A percentile compares a stretch with the other conserved stretches of the same genome.
Evolutionary conservation across 768 basidiomycete species (phyloP).

Genomic region (Russula griseocarnosa): DNA sequence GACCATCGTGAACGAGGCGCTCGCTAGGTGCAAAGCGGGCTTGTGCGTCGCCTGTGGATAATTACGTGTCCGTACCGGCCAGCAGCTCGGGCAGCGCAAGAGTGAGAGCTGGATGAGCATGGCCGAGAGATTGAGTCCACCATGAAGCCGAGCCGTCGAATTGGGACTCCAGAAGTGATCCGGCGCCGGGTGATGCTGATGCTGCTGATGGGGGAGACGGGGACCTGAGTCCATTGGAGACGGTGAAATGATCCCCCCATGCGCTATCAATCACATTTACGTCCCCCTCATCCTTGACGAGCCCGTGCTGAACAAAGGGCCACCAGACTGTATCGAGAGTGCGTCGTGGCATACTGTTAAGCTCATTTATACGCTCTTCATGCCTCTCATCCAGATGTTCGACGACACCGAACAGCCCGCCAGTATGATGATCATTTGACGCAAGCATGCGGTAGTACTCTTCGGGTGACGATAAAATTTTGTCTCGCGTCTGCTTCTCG

Average conservation of each 20-base stretch:
- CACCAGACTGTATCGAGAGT: conserved; percentile 86
- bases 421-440: conserved; percentile 34
- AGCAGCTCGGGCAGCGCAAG: conserved; percentile 81
- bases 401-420: conserved; percentile 47
- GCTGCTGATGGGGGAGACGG: background rate
- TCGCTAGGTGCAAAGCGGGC: conserved; percentile 82
- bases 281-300: conserved; percentile 60
- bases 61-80: conserved; percentile 97
- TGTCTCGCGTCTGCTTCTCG: conserved; percentile 40
- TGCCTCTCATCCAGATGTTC: conserved; percentile 63
- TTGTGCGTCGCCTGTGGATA: conserved; percentile 85
- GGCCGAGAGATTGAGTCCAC: conserved; percentile 96
- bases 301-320: conserved; percentile 93
- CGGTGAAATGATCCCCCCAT: conserved; percentile 78
- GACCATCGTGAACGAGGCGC: conserved; percentile 66
- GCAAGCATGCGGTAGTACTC: conserved; percentile 64
- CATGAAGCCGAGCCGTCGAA: conserved; percentile 94
- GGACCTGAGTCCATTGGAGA: conserved; percentile 43
- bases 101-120: conserved; percentile 69
- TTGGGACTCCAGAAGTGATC: conserved; percentile 52
- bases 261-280: conserved; percentile 93
- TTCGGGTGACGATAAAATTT: conserved; percentile 54
- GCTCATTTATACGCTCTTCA: conserved; percentile 56
- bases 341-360: conserved; percentile 74
- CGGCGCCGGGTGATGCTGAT: conserved; percentile 14